A percentile compares a stretch with the other conserved stretches of the same genome.
Conservation (phyloP, 2,329 filamentous ascomycete species). For the Xylariaceae sp. region DNA sequence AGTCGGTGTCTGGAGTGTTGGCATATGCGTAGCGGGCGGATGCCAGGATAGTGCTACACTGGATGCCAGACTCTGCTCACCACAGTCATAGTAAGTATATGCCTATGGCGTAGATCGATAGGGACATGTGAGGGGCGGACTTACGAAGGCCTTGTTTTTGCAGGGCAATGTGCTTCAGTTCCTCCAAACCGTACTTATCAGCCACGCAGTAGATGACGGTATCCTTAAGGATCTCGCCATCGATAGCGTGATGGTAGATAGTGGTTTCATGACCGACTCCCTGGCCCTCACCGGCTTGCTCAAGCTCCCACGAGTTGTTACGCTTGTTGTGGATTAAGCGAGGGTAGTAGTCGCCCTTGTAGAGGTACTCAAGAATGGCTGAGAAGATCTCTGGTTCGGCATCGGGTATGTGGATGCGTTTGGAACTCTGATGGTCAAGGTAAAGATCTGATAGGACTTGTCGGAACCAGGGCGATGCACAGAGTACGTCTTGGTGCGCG, state of each 20-base stretch:
- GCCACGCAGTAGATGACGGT: slow-evolving; percentile 89
- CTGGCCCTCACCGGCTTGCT: slow-evolving; percentile 49
- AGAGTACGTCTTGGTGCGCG: slow-evolving; percentile 81
- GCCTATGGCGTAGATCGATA: neutral
- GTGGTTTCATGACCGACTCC: slow-evolving; percentile 58
- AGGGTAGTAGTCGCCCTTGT: slow-evolving; percentile 91
- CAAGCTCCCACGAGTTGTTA: slow-evolving; percentile 75
- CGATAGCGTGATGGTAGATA: slow-evolving; percentile 60
- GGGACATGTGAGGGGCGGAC: slow-evolving; percentile 30
- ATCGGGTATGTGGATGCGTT: slow-evolving; percentile 73
- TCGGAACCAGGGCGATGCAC: slow-evolving; percentile 72
- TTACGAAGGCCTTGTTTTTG: slow-evolving; percentile 81
- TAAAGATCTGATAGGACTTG: slow-evolving; percentile 58
- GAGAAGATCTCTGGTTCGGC: slow-evolving; percentile 91
- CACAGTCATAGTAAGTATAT: neutral
- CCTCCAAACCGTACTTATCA: slow-evolving; percentile 74
- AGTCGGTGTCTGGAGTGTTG: slow-evolving; percentile 83
- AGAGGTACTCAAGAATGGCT: slow-evolving; percentile 82
- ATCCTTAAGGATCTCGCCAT: slow-evolving; percentile 72
- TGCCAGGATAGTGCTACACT: slow-evolving; percentile 76
- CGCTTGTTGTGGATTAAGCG: slow-evolving; percentile 77
- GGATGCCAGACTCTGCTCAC: slow-evolving; percentile 62
- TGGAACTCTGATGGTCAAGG: slow-evolving; percentile 51
- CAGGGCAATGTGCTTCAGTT: slow-evolving; percentile 77
- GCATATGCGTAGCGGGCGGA: slow-evolving; percentile 87